A percentile compares a stretch with the other conserved stretches of the same genome.
These are phyloP conservation scores for Aspergillus sp. DNA, from an alignment of 2,329 filamentous ascomycete species.

Conservation along the genomic window DNA sequence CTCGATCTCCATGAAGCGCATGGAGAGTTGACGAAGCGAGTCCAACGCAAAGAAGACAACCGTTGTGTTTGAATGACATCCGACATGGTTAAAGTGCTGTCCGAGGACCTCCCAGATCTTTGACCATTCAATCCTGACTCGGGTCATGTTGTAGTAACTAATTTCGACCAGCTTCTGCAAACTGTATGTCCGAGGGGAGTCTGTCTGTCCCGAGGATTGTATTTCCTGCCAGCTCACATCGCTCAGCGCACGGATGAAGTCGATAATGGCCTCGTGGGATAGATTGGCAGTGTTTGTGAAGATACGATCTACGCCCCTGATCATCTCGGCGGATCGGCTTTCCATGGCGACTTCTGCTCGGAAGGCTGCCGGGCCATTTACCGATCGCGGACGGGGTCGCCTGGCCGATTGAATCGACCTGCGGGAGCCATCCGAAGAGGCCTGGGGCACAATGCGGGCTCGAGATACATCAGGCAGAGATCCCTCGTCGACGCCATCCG, in stretches of 20 bases:
- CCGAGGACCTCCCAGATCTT: conserved; percentile 98
- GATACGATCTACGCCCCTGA: conserved; percentile 90
- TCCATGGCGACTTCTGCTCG: conserved; percentile 85
- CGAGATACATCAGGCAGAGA: conserved; percentile 89
- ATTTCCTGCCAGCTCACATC: conserved; percentile 99
- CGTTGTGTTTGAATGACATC: conserved; percentile 91
- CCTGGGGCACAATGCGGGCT: conserved; percentile 66
- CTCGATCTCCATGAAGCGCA: conserved; percentile 98
- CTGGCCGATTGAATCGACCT: conserved; percentile 63
- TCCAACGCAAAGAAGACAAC: conserved; percentile 98
- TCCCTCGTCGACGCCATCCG: conserved; percentile 89
- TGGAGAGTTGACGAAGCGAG: conserved; percentile 89
- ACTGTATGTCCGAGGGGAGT: conserved; percentile 94
- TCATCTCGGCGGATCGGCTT: conserved; percentile 86
- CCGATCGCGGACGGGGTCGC: conserved; percentile 47
- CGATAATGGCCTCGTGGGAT: conserved; percentile 89
- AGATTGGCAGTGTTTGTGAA: conserved; percentile 95
- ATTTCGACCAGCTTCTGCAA: conserved; percentile 98
- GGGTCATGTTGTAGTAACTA: conserved; percentile 99
- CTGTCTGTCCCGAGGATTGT: conserved; percentile 91
- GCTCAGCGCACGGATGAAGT: conserved; percentile 87
- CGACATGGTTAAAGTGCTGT: conserved; percentile 96
- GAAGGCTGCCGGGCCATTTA: conserved; percentile 54
- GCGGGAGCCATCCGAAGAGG: conserved; percentile 56
- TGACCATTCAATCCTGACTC: conserved; percentile 97